A percentile compares a stretch with the other conserved stretches of the same genome.
Conservation (phyloP, 352 stramenopile genomes). For the Globisporangium cystogenes region DNA sequence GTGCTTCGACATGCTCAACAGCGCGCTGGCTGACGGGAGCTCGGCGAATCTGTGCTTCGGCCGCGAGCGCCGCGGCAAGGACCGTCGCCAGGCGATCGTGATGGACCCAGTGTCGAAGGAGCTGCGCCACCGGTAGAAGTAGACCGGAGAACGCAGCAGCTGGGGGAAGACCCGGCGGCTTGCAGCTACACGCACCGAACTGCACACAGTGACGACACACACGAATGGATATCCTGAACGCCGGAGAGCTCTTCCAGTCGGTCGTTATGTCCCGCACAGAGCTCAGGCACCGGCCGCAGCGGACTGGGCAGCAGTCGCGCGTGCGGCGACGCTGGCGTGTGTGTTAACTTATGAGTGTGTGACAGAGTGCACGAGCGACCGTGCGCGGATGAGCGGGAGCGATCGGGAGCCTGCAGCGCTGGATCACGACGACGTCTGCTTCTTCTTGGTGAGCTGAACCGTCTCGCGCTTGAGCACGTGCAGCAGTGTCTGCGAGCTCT, state of each 20-base stretch:
- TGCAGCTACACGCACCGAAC: no score
- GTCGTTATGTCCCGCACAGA: no score
- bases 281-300: no score
- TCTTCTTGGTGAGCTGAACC: slow-evolving; percentile 94
- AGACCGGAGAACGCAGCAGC: background rate
- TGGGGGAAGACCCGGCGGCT: no score
- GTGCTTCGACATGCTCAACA: slow-evolving; percentile 56
- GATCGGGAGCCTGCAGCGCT: background rate
- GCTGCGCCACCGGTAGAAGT: slow-evolving; percentile 47
- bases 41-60: slow-evolving; percentile 41
- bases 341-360: no score
- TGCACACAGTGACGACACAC: no score
- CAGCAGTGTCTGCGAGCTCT: slow-evolving; percentile 92
- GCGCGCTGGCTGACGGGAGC: slow-evolving; percentile 18
- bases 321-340: no score
- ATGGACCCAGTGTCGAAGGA: slow-evolving; percentile 57
- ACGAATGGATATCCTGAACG: no score
- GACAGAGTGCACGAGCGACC: no score
- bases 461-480: slow-evolving; percentile 94
- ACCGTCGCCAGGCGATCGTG: slow-evolving; percentile 62
- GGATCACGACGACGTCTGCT: slow-evolving; percentile 79
- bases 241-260: no score
- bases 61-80: slow-evolving; percentile 59
- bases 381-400: background rate
- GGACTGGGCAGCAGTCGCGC: no score